A percentile compares a stretch with the other conserved stretches of the same genome.
phyloP scores from a whole-genome alignment of 345 rosid genomes.

The Pelargonium nanum region DNA sequence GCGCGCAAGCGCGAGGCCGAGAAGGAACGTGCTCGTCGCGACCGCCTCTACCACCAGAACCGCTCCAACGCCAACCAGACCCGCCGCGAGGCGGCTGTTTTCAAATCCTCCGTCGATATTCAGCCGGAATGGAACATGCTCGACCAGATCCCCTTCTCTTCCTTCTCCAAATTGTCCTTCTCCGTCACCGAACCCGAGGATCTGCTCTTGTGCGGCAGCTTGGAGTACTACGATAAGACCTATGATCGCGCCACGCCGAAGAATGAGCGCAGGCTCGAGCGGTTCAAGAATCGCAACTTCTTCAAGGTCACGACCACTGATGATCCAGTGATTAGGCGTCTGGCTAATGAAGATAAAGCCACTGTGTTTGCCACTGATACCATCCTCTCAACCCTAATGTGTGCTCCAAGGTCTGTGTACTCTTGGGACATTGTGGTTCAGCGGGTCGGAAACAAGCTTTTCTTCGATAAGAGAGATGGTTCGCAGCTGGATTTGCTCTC shows the following conservation, averaged over 20 bases:
- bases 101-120: conserved; percentile 83
- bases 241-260: conserved; percentile 73
- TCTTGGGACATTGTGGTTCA: conserved; percentile 94
- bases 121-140: conserved; percentile 99
- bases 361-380: conserved; percentile 87
- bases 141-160: conserved; percentile 87
- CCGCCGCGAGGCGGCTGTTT: conserved; percentile 81
- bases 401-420: conserved; percentile 92
- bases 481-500: conserved; percentile 87
- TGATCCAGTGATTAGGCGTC: conserved; percentile 72
- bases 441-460: conserved; percentile 80
- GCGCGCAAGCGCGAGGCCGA: conserved; percentile 80
- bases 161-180: conserved; percentile 74
- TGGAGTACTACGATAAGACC: conserved; percentile 61
- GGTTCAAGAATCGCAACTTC: conserved; percentile 84
- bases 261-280: conserved; percentile 68
- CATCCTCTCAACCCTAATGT: conserved; percentile 70
- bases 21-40: conserved; percentile 90
- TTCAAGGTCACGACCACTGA: conserved; percentile 93
- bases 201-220: conserved; percentile 62
- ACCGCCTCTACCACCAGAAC: conserved; percentile 58
- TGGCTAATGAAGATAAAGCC: conserved; percentile 87
- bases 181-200: conserved; percentile 79
- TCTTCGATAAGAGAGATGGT: conserved; percentile 84
- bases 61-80: conserved; percentile 53